Conservation (phyloP, 306 rosid species). For the Sindora glabra region DNA sequence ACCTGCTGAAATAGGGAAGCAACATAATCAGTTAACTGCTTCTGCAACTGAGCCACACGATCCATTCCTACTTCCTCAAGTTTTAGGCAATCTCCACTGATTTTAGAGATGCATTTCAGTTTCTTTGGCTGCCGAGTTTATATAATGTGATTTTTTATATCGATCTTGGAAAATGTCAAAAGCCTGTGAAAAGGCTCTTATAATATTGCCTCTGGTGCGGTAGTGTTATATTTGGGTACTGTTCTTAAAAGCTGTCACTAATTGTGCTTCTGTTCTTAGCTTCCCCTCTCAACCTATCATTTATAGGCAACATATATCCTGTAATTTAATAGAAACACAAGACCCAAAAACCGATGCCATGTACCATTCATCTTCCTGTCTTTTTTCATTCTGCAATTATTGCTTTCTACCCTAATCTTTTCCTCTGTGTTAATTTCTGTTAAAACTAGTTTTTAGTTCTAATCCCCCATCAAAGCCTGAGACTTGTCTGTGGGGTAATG, state of each 20-base stretch:
- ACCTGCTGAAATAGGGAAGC: conserved; percentile 69
- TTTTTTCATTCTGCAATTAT: conserved; percentile 21
- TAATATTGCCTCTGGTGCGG: not conserved
- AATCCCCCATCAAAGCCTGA: not conserved
- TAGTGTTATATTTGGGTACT: conserved; percentile 5
- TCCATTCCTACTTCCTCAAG: conserved; percentile 37
- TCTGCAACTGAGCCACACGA: conserved; percentile 42
- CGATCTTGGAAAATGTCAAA: conserved; percentile 1
- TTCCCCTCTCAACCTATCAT: conserved; percentile 12
- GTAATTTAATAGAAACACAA: conserved; percentile 3
- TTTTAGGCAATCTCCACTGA: not conserved
- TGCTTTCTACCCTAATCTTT: conserved; percentile 3
- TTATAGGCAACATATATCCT: not conserved
- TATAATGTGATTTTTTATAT: conserved; percentile 3
- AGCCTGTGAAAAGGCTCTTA: conserved; percentile 1
- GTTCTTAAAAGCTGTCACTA: conserved; percentile 2
- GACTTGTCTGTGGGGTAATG: conserved; percentile 9
- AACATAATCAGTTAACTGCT: conserved; percentile 42
- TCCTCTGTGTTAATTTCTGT: not conserved
- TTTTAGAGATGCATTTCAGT: conserved; percentile 8
- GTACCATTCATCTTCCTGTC: conserved; percentile 8
- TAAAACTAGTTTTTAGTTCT: not conserved
- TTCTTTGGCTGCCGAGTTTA: not conserved
- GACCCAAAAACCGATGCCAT: conserved; percentile 27
- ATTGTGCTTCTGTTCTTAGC: conserved; percentile 1